A percentile compares a stretch with the other conserved stretches of the same genome.
phyloP scores from a whole-genome alignment of 768 basidiomycete species.

The Gyrodon lividus region DNA sequence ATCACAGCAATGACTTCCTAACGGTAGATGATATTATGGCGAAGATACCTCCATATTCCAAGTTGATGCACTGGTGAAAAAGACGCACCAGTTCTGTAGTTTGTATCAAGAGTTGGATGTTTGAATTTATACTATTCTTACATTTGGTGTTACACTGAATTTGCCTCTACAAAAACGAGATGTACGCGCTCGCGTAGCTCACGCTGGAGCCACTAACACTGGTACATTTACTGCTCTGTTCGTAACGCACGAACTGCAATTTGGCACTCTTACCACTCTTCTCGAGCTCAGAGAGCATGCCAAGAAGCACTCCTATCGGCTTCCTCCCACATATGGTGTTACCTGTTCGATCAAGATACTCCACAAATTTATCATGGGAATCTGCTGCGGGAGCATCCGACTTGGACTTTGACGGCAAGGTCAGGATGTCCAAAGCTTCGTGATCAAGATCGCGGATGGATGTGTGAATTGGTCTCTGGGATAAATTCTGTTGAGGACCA shows the following conservation, averaged over 20 bases:
- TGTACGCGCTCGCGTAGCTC: constrained; percentile 92
- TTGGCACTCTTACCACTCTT: constrained; percentile 33
- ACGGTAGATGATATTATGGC: neutral
- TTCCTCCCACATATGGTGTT: constrained; percentile 98
- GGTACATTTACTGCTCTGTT: constrained; percentile 81
- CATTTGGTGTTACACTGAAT: neutral
- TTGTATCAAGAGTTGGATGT: neutral
- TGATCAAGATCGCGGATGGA: constrained; percentile 86
- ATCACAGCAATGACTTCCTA: neutral
- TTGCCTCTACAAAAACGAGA: constrained; percentile 44
- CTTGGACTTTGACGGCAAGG: constrained; percentile 50
- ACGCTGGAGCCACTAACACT: constrained; percentile 82
- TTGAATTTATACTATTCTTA: neutral
- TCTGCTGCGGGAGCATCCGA: constrained; percentile 39
- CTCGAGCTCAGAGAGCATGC: constrained; percentile 64
- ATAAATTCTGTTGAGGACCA: constrained; percentile 36
- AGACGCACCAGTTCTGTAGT: too few relatives aligned
- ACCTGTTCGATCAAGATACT: constrained; percentile 69
- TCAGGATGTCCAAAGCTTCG: constrained; percentile 77
- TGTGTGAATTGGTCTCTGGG: constrained; percentile 66
- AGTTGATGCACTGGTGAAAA: neutral
- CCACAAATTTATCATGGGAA: constrained; percentile 62
- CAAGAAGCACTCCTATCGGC: constrained; percentile 90
- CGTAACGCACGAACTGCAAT: constrained; percentile 87
- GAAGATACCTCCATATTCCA: neutral